Percentiles rank a stretch among this genome's conserved stretches.
Conservation (phyloP, 345 rosid species). For the Hypericum androsaemum region DNA sequence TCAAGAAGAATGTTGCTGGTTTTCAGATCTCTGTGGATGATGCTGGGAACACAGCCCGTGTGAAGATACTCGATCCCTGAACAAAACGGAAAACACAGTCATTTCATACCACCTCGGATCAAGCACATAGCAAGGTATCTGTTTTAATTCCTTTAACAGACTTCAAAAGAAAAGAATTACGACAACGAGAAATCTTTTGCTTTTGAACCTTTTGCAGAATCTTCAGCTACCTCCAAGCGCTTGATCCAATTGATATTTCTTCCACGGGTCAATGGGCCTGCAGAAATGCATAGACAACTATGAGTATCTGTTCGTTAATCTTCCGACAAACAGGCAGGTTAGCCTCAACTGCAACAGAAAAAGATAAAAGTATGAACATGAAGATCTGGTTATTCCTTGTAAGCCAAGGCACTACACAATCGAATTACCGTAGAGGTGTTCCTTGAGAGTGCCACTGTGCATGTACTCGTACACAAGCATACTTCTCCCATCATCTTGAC, state of each 20-base stretch:
- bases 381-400: no score
- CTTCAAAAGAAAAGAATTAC: neutral
- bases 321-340: neutral
- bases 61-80: slow-evolving; percentile 97
- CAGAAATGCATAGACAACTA: neutral
- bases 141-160: neutral
- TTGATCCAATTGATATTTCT: slow-evolving; percentile 70
- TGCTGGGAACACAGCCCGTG: slow-evolving; percentile 89
- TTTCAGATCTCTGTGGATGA: slow-evolving; percentile 93
- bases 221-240: slow-evolving; percentile 97
- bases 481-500: slow-evolving; percentile 84
- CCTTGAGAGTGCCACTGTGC: slow-evolving; percentile 97
- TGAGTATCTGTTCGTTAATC: slow-evolving; percentile 8
- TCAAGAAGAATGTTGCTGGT: slow-evolving; percentile 94
- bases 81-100: slow-evolving; percentile 10
- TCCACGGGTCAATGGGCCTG: slow-evolving; percentile 55
- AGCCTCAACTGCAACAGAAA: no score
- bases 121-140: neutral
- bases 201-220: slow-evolving; percentile 73
- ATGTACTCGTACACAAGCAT: slow-evolving; percentile 92
- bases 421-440: slow-evolving; percentile 82
- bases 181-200: neutral
- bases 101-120: slow-evolving; percentile 3
- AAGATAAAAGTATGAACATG: no score
- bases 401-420: no score